A percentile compares a stretch with the other conserved stretches of the same genome.
These are phyloP conservation scores for Candida neerlandica DNA, from an alignment of 1,139 yeast species.

Conservation along the genomic window DNA sequence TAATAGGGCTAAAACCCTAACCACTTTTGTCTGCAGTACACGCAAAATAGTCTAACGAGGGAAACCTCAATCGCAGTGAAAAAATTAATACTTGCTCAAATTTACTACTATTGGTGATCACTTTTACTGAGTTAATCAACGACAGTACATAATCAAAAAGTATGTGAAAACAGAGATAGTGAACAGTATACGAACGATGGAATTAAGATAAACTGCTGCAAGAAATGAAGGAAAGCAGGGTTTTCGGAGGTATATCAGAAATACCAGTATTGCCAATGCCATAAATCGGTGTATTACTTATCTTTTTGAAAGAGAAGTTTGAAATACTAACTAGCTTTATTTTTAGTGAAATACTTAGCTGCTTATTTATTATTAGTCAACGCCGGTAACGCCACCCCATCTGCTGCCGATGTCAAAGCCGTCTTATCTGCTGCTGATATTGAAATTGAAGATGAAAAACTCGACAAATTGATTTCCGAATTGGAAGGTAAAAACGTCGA, in stretches of 20 bases:
- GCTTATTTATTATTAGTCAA: slow-evolving; percentile 68
- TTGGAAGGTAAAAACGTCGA: slow-evolving; percentile 91
- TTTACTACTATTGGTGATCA: not conserved
- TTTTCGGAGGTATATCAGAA: no score
- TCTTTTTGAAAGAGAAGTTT: not conserved
- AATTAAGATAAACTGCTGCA: not conserved
- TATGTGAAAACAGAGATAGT: not conserved
- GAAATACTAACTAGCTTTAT: slow-evolving; percentile 11
- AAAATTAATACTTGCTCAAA: not conserved
- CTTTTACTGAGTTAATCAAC: slow-evolving; percentile 1
- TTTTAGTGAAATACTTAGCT: slow-evolving; percentile 62
- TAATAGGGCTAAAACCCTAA: slow-evolving; percentile 6
- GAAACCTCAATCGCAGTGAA: not conserved
- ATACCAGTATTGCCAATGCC: no score
- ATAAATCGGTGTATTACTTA: no score
- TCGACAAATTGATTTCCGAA: slow-evolving; percentile 82
- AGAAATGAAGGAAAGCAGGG: not conserved
- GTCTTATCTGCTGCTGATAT: slow-evolving; percentile 93
- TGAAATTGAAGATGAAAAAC: slow-evolving; percentile 91
- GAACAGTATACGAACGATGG: not conserved
- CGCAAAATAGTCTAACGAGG: not conserved
- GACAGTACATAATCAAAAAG: slow-evolving; percentile 6
- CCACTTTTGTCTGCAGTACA: not conserved
- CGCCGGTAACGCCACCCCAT: slow-evolving; percentile 77
- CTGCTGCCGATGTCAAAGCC: slow-evolving; percentile 87